A percentile compares a stretch with the other conserved stretches of the same genome.
These are phyloP conservation scores for Panaeolus papilionaceus DNA, from an alignment of 768 basidiomycete species.

Conservation along the genomic window DNA sequence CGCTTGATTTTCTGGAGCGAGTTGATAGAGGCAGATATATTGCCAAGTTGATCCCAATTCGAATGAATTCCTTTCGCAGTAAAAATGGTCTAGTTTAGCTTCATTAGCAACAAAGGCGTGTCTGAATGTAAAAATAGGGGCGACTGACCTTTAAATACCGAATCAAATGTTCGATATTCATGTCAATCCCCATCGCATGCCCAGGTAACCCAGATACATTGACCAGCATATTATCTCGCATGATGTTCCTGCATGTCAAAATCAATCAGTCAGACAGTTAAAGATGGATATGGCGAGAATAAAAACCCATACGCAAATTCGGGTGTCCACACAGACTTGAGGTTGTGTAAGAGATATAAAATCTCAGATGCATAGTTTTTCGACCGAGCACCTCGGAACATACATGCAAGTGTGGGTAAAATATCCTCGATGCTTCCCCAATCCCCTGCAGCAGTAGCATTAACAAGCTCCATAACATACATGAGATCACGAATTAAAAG, in stretches of 20 bases:
- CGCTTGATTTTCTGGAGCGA: constrained; percentile 37
- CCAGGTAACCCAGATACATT: constrained; percentile 38
- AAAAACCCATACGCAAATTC: constrained; percentile 34
- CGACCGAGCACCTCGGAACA: constrained; percentile 38
- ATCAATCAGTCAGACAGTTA: too few relatives aligned
- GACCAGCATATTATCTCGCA: constrained; percentile 42
- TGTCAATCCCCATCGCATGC: constrained; percentile 40
- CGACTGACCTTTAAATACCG: constrained; percentile 36
- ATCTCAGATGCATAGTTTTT: constrained; percentile 41
- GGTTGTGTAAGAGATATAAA: constrained; percentile 33
- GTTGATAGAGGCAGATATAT: constrained; percentile 37
- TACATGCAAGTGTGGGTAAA: constrained; percentile 30
- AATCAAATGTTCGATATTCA: constrained; percentile 46
- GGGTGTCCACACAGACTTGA: constrained; percentile 39
- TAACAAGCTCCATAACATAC: constrained; percentile 33
- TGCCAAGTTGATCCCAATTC: constrained; percentile 37
- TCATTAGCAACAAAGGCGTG: too few relatives aligned
- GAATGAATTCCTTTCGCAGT: constrained; percentile 37
- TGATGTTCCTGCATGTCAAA: constrained; percentile 36
- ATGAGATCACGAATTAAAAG: constrained; percentile 38
- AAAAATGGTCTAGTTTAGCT: constrained; percentile 23
- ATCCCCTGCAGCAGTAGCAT: constrained; percentile 37
- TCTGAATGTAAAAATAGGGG: background rate
- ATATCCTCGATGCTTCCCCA: constrained; percentile 39
- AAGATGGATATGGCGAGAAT: background rate